Evolutionary conservation across 805 yeast species (phyloP), one percentile per base, ranked within the genome.

Genomic region (Candida ovalis): DNA sequence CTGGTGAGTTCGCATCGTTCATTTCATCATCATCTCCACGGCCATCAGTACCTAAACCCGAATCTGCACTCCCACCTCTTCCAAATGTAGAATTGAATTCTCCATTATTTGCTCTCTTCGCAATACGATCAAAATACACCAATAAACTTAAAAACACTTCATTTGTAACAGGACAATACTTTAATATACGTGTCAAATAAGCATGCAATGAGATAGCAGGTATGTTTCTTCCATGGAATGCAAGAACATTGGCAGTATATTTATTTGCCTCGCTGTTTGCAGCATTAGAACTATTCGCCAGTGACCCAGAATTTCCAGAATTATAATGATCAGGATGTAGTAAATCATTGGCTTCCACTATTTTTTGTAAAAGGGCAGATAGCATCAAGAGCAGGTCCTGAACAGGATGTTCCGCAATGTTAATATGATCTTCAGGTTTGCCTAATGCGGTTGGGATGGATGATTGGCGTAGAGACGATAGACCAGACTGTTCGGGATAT

Each of bases 121-220:
- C 94, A 40, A 92, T 89, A 53, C 98, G 73, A 68, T 94, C 99
- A 70, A 94, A 90, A 66, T 94, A 94, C 27, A 94, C 97, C 58
- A 94, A 74, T 32, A 94, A 70, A 35, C 96, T 84, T 42, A 94
- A 71, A 66, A 91, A 94, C 30, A 94, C 98, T 64, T 94, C 98
- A 67, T 92, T 92, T 2, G 99, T 91, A n/a, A 94, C 94, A 0
- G 99, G 98, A 66, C 99, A 94, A 69, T 94, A 94, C 68, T 92
- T 92, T 64, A 92, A 79, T 25, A 94, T 92, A 62, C 99, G 81
- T 39, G 88, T 79, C 50, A 94, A 75, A 64, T 94, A 94, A 19
- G 96, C 94, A 59, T 89, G 90, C 42, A 94, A 76, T 12, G 91
- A 81, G 46, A 94, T 94, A n/a, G 95, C 96, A 1, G 99, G 99